Evolutionary conservation across 2,329 filamentous ascomycete genomes (phyloP).

Genomic region (Fusarium decemcellulare): DNA sequence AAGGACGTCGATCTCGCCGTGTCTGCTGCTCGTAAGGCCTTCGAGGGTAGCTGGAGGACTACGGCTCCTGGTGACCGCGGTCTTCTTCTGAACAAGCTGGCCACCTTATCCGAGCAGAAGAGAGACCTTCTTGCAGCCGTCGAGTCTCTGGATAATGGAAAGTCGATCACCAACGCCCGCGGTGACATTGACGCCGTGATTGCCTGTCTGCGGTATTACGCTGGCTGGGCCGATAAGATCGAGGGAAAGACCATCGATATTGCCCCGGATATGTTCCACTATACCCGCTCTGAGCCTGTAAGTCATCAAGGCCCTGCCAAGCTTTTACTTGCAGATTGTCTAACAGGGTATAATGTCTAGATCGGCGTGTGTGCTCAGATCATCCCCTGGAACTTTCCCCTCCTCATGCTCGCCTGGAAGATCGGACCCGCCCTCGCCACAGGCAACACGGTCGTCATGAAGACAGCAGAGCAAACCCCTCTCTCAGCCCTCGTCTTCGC

Average conservation of each 20-base stretch:
- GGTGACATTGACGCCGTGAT: conserved; percentile 79
- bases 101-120: conserved; percentile 86
- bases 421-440: conserved; percentile 80
- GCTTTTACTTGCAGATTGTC: not conserved
- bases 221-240: conserved; percentile 93
- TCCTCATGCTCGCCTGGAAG: conserved; percentile 89
- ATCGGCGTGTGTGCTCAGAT: conserved; percentile 88
- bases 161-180: conserved; percentile 82
- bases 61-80: conserved; percentile 81
- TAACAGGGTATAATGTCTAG: conserved; percentile 38
- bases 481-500: conserved; percentile 77
- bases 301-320: conserved; percentile 42
- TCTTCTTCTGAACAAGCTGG: conserved; percentile 79
- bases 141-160: conserved; percentile 91
- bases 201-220: conserved; percentile 80
- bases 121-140: conserved; percentile 81
- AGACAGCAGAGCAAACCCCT: conserved; percentile 85
- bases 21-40: conserved; percentile 86
- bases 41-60: conserved; percentile 79
- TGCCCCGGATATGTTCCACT: conserved; percentile 83
- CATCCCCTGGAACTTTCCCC: conserved; percentile 90
- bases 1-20: conserved; percentile 89
- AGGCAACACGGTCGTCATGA: conserved; percentile 80
- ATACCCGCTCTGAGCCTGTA: conserved; percentile 82
- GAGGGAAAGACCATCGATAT: conserved; percentile 89